Percentiles rank a stretch among this genome's conserved stretches.
Conservation (phyloP, 208 protist species). For the Trichomonas gallinae region DNA sequence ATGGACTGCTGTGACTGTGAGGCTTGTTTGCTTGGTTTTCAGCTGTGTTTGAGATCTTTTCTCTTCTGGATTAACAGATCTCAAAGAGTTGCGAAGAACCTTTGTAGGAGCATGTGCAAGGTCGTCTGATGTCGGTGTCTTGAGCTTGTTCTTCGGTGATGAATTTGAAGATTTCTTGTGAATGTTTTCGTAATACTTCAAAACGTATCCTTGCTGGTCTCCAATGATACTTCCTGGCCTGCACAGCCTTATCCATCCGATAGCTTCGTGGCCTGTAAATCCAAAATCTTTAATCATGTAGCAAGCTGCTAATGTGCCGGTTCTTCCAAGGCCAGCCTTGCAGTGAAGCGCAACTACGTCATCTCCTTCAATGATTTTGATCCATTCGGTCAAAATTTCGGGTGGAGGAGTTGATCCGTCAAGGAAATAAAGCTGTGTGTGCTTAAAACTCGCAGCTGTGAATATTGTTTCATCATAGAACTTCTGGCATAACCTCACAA, state of each 20-base stretch:
- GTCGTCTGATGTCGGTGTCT: background rate
- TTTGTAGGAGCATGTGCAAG: background rate
- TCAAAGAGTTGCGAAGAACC: background rate
- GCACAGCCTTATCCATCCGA: conserved; percentile 73
- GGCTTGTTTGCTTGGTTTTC: no score
- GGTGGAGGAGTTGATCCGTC: background rate
- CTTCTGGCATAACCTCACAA: background rate
- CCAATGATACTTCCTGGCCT: conserved; percentile 81
- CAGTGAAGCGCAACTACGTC: background rate
- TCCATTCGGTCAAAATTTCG: background rate
- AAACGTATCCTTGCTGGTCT: conserved; percentile 75
- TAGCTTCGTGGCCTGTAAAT: conserved; percentile 66
- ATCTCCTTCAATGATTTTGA: background rate
- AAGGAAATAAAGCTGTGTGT: background rate
- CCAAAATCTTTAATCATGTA: conserved; percentile 59
- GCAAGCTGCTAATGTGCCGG: conserved; percentile 61
- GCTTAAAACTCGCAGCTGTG: background rate
- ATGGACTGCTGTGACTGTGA: background rate
- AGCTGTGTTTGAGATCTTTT: background rate
- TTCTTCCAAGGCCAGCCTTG: background rate
- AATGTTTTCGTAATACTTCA: conserved; percentile 34
- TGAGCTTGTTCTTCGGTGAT: no score
- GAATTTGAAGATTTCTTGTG: no score
- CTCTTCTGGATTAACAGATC: background rate
- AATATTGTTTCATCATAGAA: background rate